Evolutionary conservation across 2,329 filamentous ascomycete genomes (phyloP), one percentile per base, ranked within the genome.

Genomic region (Metarhizium anisopliae): DNA sequence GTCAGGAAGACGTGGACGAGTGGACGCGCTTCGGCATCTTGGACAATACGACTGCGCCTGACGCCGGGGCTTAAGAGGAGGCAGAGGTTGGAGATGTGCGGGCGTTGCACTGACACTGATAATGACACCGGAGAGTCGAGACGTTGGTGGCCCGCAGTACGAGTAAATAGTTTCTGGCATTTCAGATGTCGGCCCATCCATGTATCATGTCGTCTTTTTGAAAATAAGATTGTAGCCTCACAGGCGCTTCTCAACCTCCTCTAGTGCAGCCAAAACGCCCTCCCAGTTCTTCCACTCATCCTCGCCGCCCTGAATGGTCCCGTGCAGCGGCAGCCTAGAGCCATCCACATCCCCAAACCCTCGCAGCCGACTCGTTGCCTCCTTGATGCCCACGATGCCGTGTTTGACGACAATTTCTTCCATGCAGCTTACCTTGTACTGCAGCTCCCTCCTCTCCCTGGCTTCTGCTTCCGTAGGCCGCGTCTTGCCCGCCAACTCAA

Each of bases 361-460:
- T 58, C 82, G 74, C n/a, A 85, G 70, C 47, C 83, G 71, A 56
- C 77, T 78, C 6, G 83, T 73, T 0, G 78, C 82, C 69, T 87
- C 84, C 67, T 85, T 86, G 65, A 87, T 84, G 2, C 84, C 84
- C 0, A 86, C 76, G 0, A 80, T 80, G 0, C 84, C 83, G 66
- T 76, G 82, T 59, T 70, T 76, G 0, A 78, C 83, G 54, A 87
- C 77, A 50, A 83, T 70, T 68, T 85, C 83, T 67, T 86, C 83
- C 35, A 82, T 78, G 3, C 75, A 72, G 61, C 80, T 85, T 51
- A 86, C 77, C 57, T 74, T 78, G 66, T 78, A 86, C 67, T 87
- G 84, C 61, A 86, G 63, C 40, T 73, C 65, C 47, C 80, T 74
- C 50, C 81, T 76, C 68, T 81, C 77, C 47, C 72, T 67, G 6